These are phyloP conservation scores for Chrysosporium queenslandicum DNA, from an alignment of 2,329 filamentous ascomycete genomes.

Conservation along the genomic window DNA sequence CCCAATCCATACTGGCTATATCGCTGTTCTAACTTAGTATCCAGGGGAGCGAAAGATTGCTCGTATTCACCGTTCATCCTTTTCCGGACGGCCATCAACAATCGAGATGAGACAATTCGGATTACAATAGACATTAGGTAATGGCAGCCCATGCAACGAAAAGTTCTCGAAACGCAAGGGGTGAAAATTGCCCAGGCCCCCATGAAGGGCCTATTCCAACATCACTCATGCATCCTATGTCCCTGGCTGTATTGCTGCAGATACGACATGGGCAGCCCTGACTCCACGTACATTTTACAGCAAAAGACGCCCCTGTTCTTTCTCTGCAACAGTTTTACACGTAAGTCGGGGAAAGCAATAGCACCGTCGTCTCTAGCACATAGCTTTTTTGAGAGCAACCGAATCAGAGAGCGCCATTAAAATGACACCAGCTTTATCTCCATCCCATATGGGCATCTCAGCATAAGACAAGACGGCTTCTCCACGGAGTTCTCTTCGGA, in stretches of 20 bases:
- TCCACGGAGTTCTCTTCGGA: too few species aligned
- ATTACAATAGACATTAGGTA: not conserved
- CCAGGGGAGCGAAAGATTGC: too few species aligned
- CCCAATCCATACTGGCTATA: too few species aligned
- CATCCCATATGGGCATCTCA: too few species aligned
- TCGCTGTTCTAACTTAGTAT: too few species aligned
- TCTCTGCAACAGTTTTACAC: not conserved
- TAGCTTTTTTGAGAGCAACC: too few species aligned
- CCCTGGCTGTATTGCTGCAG: not conserved
- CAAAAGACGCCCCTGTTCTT: not conserved
- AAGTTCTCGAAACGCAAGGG: not conserved
- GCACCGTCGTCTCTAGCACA: not conserved
- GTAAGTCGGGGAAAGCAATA: not conserved
- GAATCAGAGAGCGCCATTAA: too few species aligned
- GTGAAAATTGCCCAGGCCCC: not conserved
- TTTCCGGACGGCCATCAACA: not conserved
- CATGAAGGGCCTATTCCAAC: not conserved
- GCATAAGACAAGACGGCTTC: too few species aligned
- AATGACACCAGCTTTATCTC: too few species aligned
- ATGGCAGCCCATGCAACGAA: not conserved
- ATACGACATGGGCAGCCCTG: not conserved
- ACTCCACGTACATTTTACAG: not conserved
- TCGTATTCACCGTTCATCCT: not conserved
- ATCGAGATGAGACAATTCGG: not conserved
- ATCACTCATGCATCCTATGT: not conserved